Conservation (phyloP, 2,329 filamentous ascomycete species). For the Sarocladium oryzae region DNA sequence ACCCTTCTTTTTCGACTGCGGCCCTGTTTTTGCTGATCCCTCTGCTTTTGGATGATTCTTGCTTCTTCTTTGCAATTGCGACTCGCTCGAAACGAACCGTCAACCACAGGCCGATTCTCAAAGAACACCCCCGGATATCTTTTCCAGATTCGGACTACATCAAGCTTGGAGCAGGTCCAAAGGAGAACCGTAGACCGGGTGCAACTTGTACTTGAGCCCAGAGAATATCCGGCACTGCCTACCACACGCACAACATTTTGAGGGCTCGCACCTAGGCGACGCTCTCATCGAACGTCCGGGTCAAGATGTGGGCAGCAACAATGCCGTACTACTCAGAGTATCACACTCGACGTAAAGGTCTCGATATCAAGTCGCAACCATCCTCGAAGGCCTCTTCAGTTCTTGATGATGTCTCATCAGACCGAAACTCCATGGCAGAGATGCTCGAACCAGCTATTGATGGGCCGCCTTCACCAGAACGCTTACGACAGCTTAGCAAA, state of each 20-base stretch:
- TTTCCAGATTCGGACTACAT: too few relatives aligned
- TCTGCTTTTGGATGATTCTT: background rate
- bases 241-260: background rate
- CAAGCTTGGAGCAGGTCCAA: too few relatives aligned
- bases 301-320: slow-evolving; percentile 8
- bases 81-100: background rate
- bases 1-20: slow-evolving; percentile 3
- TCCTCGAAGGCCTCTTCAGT: background rate
- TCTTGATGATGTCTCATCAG: slow-evolving; percentile 4
- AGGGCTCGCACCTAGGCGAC: slow-evolving; percentile 1
- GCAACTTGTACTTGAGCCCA: too few relatives aligned
- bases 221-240: too few relatives aligned
- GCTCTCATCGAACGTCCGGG: background rate
- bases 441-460: slow-evolving; percentile 53
- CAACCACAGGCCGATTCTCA: background rate
- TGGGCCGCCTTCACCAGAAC: slow-evolving; percentile 54
- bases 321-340: slow-evolving; percentile 9
- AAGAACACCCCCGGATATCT: too few relatives aligned
- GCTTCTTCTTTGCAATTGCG: background rate
- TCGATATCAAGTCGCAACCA: slow-evolving; percentile 4
- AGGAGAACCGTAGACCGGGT: too few relatives aligned
- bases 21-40: slow-evolving; percentile 1
- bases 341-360: background rate
- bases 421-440: slow-evolving; percentile 16
- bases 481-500: slow-evolving; percentile 50